Percentiles rank a stretch among this genome's conserved stretches.
These are phyloP conservation scores for Grosmannia penicillata DNA, from an alignment of 2,329 filamentous ascomycete species.

Conservation along the genomic window DNA sequence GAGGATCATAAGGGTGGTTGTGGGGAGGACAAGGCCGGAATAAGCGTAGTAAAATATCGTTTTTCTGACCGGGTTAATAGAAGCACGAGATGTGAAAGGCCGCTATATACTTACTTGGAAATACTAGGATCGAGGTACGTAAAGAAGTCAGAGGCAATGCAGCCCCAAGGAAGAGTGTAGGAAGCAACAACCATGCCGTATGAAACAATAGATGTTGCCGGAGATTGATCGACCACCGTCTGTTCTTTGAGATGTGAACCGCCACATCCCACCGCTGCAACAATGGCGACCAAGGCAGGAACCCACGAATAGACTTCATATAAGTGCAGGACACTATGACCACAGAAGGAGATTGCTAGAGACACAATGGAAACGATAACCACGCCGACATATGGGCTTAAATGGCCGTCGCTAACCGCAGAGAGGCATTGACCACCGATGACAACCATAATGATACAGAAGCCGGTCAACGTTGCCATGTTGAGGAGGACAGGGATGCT, in stretches of 20 bases:
- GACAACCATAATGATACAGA: conserved; percentile 46
- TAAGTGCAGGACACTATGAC: conserved; percentile 10
- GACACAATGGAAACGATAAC: conserved; percentile 28
- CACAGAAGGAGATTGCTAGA: conserved; percentile 11
- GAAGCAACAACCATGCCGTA: conserved; percentile 48
- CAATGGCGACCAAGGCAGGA: conserved; percentile 9
- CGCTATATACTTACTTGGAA: neutral
- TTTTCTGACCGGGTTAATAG: no score
- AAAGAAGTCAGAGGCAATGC: conserved; percentile 43
- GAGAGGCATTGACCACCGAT: conserved; percentile 45
- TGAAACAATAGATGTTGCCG: conserved; percentile 21
- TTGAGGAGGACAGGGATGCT: conserved; percentile 47
- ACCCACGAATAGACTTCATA: conserved; percentile 12
- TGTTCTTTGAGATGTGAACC: conserved; percentile 7
- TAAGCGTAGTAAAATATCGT: conserved; percentile 41
- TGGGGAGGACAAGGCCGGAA: conserved; percentile 37
- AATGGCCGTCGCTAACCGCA: conserved; percentile 30
- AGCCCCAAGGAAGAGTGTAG: conserved; percentile 48
- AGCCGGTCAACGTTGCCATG: conserved; percentile 47
- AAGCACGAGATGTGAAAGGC: conserved; percentile 2
- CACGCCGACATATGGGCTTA: conserved; percentile 42
- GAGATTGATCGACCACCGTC: conserved; percentile 16
- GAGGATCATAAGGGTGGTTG: conserved; percentile 44
- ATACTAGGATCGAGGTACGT: conserved; percentile 39
- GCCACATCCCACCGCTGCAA: conserved; percentile 9